Evolutionary conservation across 139 green algal genomes (phyloP), one percentile per base, ranked within the genome.

Genomic region (Chlorella sp.): DNA sequence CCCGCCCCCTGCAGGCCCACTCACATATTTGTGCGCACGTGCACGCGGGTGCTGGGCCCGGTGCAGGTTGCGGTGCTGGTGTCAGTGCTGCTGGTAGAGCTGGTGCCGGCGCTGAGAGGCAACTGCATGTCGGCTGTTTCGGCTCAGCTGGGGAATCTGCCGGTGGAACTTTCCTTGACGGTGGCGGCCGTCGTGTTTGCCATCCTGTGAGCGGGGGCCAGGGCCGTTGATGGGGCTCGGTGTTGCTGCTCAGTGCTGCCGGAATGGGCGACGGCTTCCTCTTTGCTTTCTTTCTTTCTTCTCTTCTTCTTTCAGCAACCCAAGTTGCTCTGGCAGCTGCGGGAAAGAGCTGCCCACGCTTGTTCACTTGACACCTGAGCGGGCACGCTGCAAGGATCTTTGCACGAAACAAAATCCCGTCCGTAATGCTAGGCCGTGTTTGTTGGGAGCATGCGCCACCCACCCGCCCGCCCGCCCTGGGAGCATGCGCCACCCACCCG

Each of bases 31-130:
- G 66, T 86, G 28, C 81, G 81, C 18, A 34, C 48, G 2, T 34
- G 48, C 19, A 34, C 57, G 0, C 57, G 57, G n/a, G 57, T 86
- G n/a, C 28, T 86, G 81, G 57, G 40, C 57, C 81, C 81, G 32
- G 81, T 86, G 7, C 60, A 75, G 40, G 53, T 86, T 5, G 60
- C 81, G 0, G n/a, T 86, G 57, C 53, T 86, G 40, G 57, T 86
- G 21, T 53, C 81, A 0, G 18, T 30, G 26, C 53, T 86, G 81
- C 48, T 86, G 48, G 15, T 86, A 32, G 81, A 86, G 81, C 48
- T 71, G 53, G 32, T 71, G 16, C 81, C 81, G 22, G 12, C 81
- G 28, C 81, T 86, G 48, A 30, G 53, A 12, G 81, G 81, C 48
- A 73, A 34, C 48, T 86, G 81, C 81, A 71, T 48, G 32, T n/a